Evolutionary conservation across 805 yeast genomes (phyloP), one percentile per base, ranked within the genome.

Genomic region (Barnettozyma botsteinii): DNA sequence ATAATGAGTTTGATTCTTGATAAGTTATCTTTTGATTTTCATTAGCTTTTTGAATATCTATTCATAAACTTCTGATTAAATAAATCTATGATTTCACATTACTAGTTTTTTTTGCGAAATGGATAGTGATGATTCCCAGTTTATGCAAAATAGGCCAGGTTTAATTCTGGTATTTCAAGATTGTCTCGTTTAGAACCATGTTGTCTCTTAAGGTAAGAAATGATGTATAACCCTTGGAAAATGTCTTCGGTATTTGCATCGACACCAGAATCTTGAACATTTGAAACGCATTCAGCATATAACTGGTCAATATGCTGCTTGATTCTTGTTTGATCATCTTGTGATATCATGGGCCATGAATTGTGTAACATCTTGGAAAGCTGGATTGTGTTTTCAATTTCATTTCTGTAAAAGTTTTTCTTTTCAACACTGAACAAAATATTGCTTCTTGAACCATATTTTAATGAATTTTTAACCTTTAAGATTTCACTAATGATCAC

Each of bases 401-500:
- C 70, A 52, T 79, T 76, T 48, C 78, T 66, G 59, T 78, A 85
- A 29, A 82, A 70, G 48, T 86, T 85, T 40, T 70, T 74, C 50
- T 75, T 76, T 53, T 87, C 96, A 7, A 70, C 60, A 6, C 77
- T 77, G 57, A 86, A 87, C 30, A 87, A 56, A 3, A 67, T 62
- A 15, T 65, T 59, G 17, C 59, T 64, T 6, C 46, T 41, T n/a
- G 32, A 31, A 29, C 43, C 34, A 12, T 46, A 40, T 3, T 43
- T 31, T 11, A 28, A 17, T 25, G 52, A 49, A 11, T 47, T 38
- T 3, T 39, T 33, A 24, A 48, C 44, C 5, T 34, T 21, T 30
- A 56, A 31, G 7, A 46, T 42, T 9, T 43, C 31, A n/a, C 42
- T 15, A 5, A 45, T 33, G 2, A 59, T 45, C 11, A 45, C 43